These are phyloP conservation scores for Saussurea involucrata DNA, from an alignment of 129 eudicot genomes.

Conservation along the genomic window DNA sequence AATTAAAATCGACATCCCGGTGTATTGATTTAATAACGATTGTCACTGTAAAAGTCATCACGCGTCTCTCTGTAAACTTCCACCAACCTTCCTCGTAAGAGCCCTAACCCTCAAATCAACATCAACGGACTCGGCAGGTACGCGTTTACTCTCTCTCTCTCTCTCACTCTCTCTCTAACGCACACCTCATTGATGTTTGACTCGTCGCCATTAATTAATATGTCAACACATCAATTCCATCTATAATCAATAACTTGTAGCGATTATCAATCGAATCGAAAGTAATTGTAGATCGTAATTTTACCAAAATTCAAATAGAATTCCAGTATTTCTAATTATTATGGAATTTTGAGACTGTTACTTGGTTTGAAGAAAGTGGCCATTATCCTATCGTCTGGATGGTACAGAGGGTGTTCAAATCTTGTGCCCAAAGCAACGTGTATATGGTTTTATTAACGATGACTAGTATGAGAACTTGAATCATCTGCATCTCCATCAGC, in stretches of 20 bases:
- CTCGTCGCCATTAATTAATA: not conserved
- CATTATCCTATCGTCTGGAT: not conserved
- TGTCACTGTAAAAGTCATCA: not conserved
- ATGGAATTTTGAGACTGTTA: not conserved
- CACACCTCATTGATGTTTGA: conserved; percentile 11
- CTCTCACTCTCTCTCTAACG: not conserved
- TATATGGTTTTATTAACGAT: not conserved
- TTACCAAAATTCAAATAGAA: not conserved
- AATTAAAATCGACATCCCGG: not conserved
- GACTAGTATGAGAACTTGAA: not conserved
- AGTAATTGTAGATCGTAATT: not conserved
- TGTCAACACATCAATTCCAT: not conserved
- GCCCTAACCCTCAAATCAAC: conserved; percentile 18
- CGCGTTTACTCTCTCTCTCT: conserved; percentile 1
- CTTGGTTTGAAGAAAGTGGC: not conserved
- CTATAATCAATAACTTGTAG: not conserved
- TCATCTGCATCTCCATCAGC: too few species aligned
- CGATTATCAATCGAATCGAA: not conserved
- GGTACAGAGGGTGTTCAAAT: too few species aligned
- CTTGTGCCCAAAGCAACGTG: not conserved
- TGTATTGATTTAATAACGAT: not conserved
- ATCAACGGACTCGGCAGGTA: conserved; percentile 19
- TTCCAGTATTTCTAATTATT: not conserved
- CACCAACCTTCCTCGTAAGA: conserved; percentile 25
- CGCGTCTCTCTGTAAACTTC: conserved; percentile 29